Base-by-base conservation (phyloP, 1,284 basidiomycete species). In the Tausonia pullulans region DNA sequence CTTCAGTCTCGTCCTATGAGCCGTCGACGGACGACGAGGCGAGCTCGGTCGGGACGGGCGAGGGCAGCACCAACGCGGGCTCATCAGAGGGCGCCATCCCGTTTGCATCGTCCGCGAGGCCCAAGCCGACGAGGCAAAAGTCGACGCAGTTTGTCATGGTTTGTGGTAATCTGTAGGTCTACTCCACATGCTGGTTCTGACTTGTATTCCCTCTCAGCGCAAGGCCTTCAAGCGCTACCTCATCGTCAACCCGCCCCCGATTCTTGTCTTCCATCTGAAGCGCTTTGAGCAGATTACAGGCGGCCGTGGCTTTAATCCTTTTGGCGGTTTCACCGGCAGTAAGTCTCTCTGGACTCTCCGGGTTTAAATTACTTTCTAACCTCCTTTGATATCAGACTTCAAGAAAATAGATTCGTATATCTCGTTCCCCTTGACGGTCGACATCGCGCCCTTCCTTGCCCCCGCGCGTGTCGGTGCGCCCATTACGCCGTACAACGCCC, bases 231-330 rank as follows among this genome's bases (percentile, higher is more conserved):
- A 97, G 77, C 87, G 93, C 7, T 97, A 95, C 75, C 84, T 97
- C 67, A 89, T 97, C 71, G 83, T 87, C 4, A 83, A 82, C 0
- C 86, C 90, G 0, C 93, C 93, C 0, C 90, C 90, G 0, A 83
- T 96, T 44, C 82, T 97, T 65, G 88, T 95, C 62, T 83, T 97
- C 67, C 93, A 97, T 70, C 81, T 96, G 60, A 97, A 96, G 78
- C 83, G 93, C 46, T 97, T 97, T 78, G 90, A 94, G 75, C 89
- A 92, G 74, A 77, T 79, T 8, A 66, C 68, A 5, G 62, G 61
- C 41, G 64, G 65, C 6, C 44, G 53, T 13, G 61, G 65, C 27
- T 66, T 66, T 14, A 52, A 41, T 16, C 51, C 61, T 5, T 66
- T 66, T 41, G 65, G 65, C 6, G 53, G 57, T 3, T 66, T 66